Conservation (phyloP, 1,139 yeast species). For the Geotrichum phurueaensis region DNA sequence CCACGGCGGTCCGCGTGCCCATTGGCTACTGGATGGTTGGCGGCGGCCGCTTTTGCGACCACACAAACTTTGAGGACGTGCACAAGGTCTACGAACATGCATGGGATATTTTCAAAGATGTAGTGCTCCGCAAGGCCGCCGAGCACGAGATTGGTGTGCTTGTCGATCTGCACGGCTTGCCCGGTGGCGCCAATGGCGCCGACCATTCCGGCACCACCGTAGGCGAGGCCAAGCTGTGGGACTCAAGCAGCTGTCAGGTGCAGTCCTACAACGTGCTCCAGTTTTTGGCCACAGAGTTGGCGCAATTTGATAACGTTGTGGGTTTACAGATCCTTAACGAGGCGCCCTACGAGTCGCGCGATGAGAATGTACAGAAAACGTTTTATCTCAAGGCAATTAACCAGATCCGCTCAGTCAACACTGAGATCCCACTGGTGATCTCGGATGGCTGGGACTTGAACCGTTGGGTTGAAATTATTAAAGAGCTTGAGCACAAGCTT, state of each 20-base stretch:
- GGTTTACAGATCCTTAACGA: slow-evolving; percentile 87
- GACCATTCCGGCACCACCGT: slow-evolving; percentile 73
- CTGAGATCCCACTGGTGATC: slow-evolving; percentile 61
- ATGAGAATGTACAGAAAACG: slow-evolving; percentile 39
- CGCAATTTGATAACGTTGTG: slow-evolving; percentile 56
- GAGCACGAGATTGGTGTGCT: slow-evolving; percentile 60
- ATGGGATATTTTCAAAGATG: slow-evolving; percentile 54
- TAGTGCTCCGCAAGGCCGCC: slow-evolving; percentile 52
- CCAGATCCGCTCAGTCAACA: slow-evolving; percentile 53
- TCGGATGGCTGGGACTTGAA: slow-evolving; percentile 94
- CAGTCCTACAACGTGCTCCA: slow-evolving; percentile 48
- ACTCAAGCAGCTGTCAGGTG: slow-evolving; percentile 40
- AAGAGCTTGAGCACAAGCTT: slow-evolving; percentile 39
- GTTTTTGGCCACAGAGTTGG: slow-evolving; percentile 59
- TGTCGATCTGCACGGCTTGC: slow-evolving; percentile 83
- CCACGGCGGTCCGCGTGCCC: slow-evolving; percentile 77
- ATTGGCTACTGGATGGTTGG: slow-evolving; percentile 84
- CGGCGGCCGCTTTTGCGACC: slow-evolving; percentile 52
- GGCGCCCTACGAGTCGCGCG: slow-evolving; percentile 51
- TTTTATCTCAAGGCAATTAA: slow-evolving; percentile 67
- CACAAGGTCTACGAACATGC: slow-evolving; percentile 58
- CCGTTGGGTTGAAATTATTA: slow-evolving; percentile 70
- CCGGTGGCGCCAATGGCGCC: slow-evolving; percentile 85
- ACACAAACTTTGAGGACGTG: slow-evolving; percentile 56
- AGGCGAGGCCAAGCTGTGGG: slow-evolving; percentile 62